Evolutionary conservation across 805 yeast genomes (phyloP).

Genomic region (Yarrowia divulgata): DNA sequence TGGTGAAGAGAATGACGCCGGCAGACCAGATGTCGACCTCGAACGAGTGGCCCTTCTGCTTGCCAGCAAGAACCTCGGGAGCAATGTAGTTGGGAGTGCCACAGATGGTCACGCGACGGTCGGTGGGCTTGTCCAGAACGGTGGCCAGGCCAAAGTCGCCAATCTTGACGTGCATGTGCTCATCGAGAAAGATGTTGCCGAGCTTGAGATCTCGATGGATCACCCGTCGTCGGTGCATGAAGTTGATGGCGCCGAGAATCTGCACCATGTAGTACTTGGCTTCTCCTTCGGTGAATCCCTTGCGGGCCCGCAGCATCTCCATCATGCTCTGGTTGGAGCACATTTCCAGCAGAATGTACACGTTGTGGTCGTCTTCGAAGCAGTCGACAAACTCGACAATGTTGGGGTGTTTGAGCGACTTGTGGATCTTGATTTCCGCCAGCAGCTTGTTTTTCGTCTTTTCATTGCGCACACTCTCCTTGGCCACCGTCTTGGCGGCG

Average conservation of each 20-base stretch:
- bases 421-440: slow-evolving; percentile 95
- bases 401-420: slow-evolving; percentile 84
- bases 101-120: slow-evolving; percentile 90
- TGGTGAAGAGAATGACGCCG: slow-evolving; percentile 95
- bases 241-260: slow-evolving; percentile 90
- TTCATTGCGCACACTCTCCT: slow-evolving; percentile 87
- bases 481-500: slow-evolving; percentile 98
- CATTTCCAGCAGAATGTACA: slow-evolving; percentile 89
- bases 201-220: slow-evolving; percentile 95
- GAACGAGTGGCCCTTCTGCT: slow-evolving; percentile 82
- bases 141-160: slow-evolving; percentile 99
- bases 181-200: slow-evolving; percentile 94
- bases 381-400: slow-evolving; percentile 94
- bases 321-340: slow-evolving; percentile 94
- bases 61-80: slow-evolving; percentile 94
- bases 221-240: slow-evolving; percentile 89
- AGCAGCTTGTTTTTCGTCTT: slow-evolving; percentile 80
- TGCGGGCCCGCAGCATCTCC: slow-evolving; percentile 88
- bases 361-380: slow-evolving; percentile 95
- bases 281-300: slow-evolving; percentile 87
- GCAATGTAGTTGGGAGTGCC: slow-evolving; percentile 99
- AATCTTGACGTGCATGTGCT: slow-evolving; percentile 89
- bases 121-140: slow-evolving; percentile 71
- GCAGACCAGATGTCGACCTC: slow-evolving; percentile 98
- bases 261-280: slow-evolving; percentile 89